Evolutionary conservation across 2,329 filamentous ascomycete genomes (phyloP), one percentile per base, ranked within the genome.

Genomic region (Berkeleyomyces rouxiae): DNA sequence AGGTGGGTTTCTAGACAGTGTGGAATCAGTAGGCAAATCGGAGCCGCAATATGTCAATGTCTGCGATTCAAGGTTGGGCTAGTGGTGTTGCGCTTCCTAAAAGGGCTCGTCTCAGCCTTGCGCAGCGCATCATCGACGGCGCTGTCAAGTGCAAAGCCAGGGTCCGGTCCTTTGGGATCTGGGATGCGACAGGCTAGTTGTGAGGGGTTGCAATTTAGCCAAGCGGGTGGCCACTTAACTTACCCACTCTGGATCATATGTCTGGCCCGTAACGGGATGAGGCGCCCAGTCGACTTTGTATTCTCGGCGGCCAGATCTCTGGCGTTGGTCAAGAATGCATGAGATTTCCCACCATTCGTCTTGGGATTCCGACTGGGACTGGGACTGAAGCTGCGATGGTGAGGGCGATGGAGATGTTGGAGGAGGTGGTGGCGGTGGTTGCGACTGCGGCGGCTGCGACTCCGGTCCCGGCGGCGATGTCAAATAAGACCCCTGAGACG

Each of bases 221-320:
- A 37, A 16, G 33, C 6, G 7, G 23, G 7, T 9, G 47, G 42
- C 13, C n/a, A 31, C 10, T 55, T 44, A 36, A 55, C 61, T 43
- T 61, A 65, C 64, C 64, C 61, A 65, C 11, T 59, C 60, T 46
- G 64, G 64, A n/a, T 61, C 39, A 33, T 58, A 65, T 43, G 61
- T 61, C 53, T 63, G 40, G 36, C 64, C 61, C 10, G 61, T 65
- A 10, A 49, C 59, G 10, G 49, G 46, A 55, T 65, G 40, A 16
- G 61, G 64, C 40, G 61, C 58, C 64, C 64, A 65, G 58, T 63
- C 64, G 23, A 65, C 64, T 39, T 63, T 59, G 53, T 63, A 65
- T 53, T 65, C 49, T 40, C 42, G 13, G 31, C 51, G 49, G 44
- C 64, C 58, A 36, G 42, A 39, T 49, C 49, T 57, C 37, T 9